These are phyloP conservation scores for Neopestalotiopsis rosae DNA, from an alignment of 2,329 filamentous ascomycete genomes.

Conservation along the genomic window DNA sequence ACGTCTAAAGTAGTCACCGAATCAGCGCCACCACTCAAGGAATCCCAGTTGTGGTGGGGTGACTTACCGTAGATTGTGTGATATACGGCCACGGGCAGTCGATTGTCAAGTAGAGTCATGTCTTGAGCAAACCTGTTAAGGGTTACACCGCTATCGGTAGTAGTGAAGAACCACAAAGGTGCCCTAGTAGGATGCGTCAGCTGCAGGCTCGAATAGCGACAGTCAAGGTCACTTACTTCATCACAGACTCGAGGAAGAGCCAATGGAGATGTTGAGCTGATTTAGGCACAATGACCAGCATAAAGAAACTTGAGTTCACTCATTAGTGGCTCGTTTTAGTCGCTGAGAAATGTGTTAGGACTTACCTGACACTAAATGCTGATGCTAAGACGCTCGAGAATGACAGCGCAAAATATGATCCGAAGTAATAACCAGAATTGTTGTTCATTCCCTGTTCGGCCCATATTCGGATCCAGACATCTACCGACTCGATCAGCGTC, in stretches of 20 bases:
- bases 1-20: too few relatives aligned
- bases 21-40: too few relatives aligned
- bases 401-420: not conserved
- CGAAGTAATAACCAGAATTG: constrained; percentile 1
- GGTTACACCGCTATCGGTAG: not conserved
- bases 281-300: not conserved
- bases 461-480: constrained; percentile 13
- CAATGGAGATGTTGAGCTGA: constrained; percentile 4
- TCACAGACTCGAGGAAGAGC: constrained; percentile 1
- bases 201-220: too few relatives aligned
- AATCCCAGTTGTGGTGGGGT: not conserved
- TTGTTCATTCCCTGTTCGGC: constrained; percentile 10
- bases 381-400: not conserved
- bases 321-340: not conserved
- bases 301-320: not conserved
- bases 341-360: not conserved
- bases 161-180: constrained; percentile 2
- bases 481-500: not conserved
- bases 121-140: constrained; percentile 7
- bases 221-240: not conserved
- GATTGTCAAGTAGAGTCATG: constrained; percentile 5
- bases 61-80: not conserved
- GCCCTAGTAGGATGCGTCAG: not conserved
- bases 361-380: constrained; percentile 11
- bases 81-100: not conserved